Evolutionary conservation across 2,329 filamentous ascomycete genomes (phyloP).

Genomic region (Fusarium austroafricanum): DNA sequence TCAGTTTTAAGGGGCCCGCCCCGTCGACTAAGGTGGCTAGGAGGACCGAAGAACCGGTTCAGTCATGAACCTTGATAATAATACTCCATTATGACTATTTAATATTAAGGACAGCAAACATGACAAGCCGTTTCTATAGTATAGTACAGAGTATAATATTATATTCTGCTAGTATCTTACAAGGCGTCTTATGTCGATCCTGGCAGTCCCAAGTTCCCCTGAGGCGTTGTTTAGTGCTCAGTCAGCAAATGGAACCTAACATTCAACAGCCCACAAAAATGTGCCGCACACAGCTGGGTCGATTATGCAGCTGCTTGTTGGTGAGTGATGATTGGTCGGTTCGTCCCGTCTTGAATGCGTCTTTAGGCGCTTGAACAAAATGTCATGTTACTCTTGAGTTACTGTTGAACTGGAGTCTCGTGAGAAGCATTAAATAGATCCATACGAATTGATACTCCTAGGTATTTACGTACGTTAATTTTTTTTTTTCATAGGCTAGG

Average conservation of each 20-base stretch:
- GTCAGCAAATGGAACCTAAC: neutral
- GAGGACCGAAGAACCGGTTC: neutral
- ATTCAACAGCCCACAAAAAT: no score
- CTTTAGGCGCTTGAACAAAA: neutral
- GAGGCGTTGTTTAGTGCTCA: conserved; percentile 5
- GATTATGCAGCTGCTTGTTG: neutral
- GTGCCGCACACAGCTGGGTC: conserved; percentile 19
- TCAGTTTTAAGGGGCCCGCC: conserved; percentile 7
- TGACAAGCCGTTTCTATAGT: neutral
- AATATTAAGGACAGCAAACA: neutral
- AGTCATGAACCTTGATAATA: neutral
- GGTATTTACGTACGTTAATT: conserved; percentile 11
- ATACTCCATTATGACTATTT: neutral
- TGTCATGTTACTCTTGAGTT: conserved; percentile 7
- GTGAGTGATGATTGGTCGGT: conserved; percentile 5
- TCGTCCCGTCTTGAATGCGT: conserved; percentile 1
- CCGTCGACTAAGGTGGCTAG: neutral
- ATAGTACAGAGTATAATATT: no score
- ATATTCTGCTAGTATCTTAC: neutral
- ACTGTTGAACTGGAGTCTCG: neutral
- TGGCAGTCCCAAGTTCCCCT: neutral
- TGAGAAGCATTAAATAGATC: neutral
- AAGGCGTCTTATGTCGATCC: neutral
- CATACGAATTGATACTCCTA: no score
- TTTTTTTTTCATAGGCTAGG: conserved; percentile 14